Conservation (phyloP, 2,329 filamentous ascomycete species). For the Zasmidium cellare region DNA sequence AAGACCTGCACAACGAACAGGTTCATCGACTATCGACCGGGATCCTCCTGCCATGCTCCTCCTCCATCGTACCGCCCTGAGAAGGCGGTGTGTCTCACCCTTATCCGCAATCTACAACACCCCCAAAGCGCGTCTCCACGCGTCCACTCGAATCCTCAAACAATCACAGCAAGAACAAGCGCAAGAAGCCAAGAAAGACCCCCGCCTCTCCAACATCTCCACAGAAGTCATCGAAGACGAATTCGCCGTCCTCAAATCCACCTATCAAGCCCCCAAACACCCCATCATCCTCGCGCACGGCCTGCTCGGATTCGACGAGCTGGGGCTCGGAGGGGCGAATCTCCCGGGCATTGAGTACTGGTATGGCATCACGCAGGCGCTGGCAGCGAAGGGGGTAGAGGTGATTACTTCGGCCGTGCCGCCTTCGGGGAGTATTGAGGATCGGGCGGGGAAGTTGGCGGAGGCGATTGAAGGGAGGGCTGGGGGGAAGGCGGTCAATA, state of each 20-base stretch:
- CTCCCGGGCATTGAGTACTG: conserved; percentile 64
- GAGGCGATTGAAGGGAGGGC: conserved; percentile 55
- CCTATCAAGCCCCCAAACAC: conserved; percentile 57
- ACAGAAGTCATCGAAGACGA: conserved; percentile 50
- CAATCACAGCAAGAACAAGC: too few relatives aligned
- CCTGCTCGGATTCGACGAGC: conserved; percentile 65
- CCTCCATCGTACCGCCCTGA: neutral
- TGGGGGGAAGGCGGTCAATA: conserved; percentile 60
- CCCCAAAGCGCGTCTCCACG: conserved; percentile 1
- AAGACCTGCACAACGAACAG: neutral
- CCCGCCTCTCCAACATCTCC: conserved; percentile 22
- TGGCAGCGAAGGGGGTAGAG: conserved; percentile 57
- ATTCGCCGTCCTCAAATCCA: conserved; percentile 58
- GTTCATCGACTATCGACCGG: neutral
- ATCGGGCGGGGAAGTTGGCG: conserved; percentile 54
- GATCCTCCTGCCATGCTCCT: neutral
- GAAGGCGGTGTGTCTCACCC: neutral
- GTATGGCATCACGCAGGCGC: conserved; percentile 62
- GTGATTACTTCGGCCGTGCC: conserved; percentile 64
- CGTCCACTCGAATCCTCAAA: neutral
- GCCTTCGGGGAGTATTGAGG: conserved; percentile 60
- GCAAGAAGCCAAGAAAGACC: conserved; percentile 17
- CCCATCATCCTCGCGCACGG: conserved; percentile 65
- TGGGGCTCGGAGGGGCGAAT: conserved; percentile 52
- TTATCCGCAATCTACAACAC: neutral